Conservation (phyloP, 768 basidiomycete species). For the Clitopilus passeckerianus region DNA sequence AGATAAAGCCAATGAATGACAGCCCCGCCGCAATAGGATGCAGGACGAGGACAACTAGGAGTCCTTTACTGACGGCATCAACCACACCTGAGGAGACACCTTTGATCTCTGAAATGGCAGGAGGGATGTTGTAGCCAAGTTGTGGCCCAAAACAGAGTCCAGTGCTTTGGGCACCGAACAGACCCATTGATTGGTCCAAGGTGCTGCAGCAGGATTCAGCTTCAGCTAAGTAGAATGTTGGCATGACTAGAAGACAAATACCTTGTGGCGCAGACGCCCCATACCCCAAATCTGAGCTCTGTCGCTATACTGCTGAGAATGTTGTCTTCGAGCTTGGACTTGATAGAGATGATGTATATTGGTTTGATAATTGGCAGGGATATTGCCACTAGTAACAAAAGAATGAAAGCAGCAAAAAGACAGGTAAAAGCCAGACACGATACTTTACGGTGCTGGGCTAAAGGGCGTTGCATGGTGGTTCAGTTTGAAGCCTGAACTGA, state of each 20-base stretch:
- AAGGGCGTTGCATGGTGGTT: constrained; percentile 28
- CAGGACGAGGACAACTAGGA: constrained; percentile 56
- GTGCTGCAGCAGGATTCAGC: constrained; percentile 12
- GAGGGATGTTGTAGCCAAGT: constrained; percentile 67
- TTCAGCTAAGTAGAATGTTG: not conserved
- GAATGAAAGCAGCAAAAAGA: constrained; percentile 60
- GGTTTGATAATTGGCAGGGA: constrained; percentile 72
- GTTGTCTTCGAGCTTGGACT: constrained; percentile 22
- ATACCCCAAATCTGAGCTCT: constrained; percentile 70
- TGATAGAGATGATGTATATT: constrained; percentile 55
- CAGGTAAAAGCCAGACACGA: constrained; percentile 42
- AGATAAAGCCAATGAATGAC: constrained; percentile 45
- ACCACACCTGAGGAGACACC: constrained; percentile 42
- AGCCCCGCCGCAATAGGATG: constrained; percentile 65
- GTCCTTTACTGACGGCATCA: constrained; percentile 40
- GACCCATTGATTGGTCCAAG: constrained; percentile 25
- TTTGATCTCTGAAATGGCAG: constrained; percentile 31
- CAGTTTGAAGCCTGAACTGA: constrained; percentile 16
- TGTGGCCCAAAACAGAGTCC: constrained; percentile 56
- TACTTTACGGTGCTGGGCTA: constrained; percentile 40
- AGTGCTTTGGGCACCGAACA: constrained; percentile 25
- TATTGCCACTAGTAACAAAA: constrained; percentile 71
- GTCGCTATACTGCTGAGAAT: constrained; percentile 51
- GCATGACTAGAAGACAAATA: constrained; percentile 14
- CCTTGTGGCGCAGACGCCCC: constrained; percentile 68